A percentile compares a stretch with the other conserved stretches of the same genome.
phyloP scores from a whole-genome alignment of 257 asterid genomes.

The Lithospermum erythrorhizon region DNA sequence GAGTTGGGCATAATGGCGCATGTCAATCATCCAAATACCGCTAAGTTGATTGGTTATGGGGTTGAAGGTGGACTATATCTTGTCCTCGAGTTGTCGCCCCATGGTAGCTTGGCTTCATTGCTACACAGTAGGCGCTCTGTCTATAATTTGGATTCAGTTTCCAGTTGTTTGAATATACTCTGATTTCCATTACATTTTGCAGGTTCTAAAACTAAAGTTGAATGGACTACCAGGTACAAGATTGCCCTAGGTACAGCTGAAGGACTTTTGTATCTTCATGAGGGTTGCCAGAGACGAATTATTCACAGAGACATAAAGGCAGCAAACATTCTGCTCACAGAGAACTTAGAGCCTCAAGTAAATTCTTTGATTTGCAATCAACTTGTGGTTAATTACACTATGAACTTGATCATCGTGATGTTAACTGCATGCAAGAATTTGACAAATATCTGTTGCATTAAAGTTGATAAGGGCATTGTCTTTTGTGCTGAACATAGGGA shows the following conservation, averaged over 20 bases:
- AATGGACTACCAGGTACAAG: slow-evolving; percentile 64
- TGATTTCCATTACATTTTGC: slow-evolving; percentile 3
- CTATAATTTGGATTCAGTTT: neutral
- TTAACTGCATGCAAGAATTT: too few relatives aligned
- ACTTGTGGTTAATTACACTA: neutral
- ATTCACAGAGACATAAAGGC: slow-evolving; percentile 94
- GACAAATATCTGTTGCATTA: neutral
- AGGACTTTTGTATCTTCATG: slow-evolving; percentile 83
- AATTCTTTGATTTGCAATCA: neutral
- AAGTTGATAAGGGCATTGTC: neutral
- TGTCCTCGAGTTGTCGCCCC: slow-evolving; percentile 87
- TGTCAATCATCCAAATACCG: slow-evolving; percentile 85
- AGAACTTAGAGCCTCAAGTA: slow-evolving; percentile 91
- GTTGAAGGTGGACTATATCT: slow-evolving; percentile 84
- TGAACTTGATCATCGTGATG: neutral
- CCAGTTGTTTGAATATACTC: slow-evolving; percentile 3
- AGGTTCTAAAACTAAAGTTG: slow-evolving; percentile 63
- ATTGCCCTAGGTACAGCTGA: slow-evolving; percentile 74
- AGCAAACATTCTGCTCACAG: slow-evolving; percentile 78
- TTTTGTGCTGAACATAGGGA: too few relatives aligned
- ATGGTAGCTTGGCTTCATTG: slow-evolving; percentile 86
- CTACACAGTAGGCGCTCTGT: slow-evolving; percentile 66
- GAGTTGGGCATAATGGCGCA: slow-evolving; percentile 99
- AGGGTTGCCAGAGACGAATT: slow-evolving; percentile 85
- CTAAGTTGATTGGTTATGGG: slow-evolving; percentile 85